These are phyloP conservation scores for Suillus tomentosus DNA, from an alignment of 768 basidiomycete species.

Conservation along the genomic window DNA sequence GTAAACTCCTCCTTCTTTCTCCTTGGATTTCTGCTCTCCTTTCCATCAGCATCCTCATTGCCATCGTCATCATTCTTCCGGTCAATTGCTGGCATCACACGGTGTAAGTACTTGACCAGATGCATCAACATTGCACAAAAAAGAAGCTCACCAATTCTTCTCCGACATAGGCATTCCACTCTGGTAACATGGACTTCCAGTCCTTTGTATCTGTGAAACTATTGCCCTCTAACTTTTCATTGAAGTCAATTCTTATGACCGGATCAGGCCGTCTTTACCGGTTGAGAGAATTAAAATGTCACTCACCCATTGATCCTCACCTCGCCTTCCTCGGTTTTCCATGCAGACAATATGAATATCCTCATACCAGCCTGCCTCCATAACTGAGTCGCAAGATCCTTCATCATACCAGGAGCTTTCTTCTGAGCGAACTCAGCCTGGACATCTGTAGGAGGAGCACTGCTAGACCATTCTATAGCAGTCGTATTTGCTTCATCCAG, in stretches of 20 bases:
- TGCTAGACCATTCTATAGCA: background rate
- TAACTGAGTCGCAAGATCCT: background rate
- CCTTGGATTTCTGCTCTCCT: background rate
- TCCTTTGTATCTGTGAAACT: no score
- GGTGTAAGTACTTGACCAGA: background rate
- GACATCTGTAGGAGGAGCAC: background rate
- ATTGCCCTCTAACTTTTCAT: background rate
- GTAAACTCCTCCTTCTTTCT: background rate
- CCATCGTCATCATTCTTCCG: background rate
- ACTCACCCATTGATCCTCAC: background rate
- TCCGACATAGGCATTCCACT: background rate
- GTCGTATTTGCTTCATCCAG: no score
- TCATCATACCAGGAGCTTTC: conserved; percentile 1
- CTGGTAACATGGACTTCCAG: no score
- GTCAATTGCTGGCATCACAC: background rate
- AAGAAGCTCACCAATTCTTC: background rate
- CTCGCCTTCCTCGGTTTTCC: background rate
- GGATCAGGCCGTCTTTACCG: background rate
- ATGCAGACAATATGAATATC: background rate
- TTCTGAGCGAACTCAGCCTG: background rate
- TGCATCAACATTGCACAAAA: background rate
- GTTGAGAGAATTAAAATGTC: background rate
- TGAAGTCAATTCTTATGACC: background rate
- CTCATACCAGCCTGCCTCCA: conserved; percentile 9
- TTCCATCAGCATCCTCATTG: background rate